Evolutionary conservation across 352 stramenopile genomes (phyloP).

Genomic region (Pythium biforme): DNA sequence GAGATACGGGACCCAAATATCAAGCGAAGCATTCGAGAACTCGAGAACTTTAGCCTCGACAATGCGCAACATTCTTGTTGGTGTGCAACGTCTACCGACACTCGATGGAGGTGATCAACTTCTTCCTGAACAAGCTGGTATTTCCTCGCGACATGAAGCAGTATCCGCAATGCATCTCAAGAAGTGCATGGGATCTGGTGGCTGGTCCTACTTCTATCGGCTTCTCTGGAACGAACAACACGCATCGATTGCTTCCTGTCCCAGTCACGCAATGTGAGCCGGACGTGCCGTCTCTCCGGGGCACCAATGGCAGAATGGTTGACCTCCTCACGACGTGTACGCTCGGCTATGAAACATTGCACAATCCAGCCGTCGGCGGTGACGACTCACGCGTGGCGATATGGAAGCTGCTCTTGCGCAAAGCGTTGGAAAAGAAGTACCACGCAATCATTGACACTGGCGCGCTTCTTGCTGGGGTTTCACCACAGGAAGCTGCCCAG

Average conservation of each 20-base stretch:
- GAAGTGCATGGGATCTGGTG: slow-evolving; percentile 84
- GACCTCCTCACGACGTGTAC: slow-evolving; percentile 54
- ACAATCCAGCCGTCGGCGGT: neutral
- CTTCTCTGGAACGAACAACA: slow-evolving; percentile 92
- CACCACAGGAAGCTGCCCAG: slow-evolving; percentile 40
- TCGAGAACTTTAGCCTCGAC: slow-evolving; percentile 72
- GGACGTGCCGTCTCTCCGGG: slow-evolving; percentile 42
- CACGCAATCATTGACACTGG: slow-evolving; percentile 86
- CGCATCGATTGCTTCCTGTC: slow-evolving; percentile 69
- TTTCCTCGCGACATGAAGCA: slow-evolving; percentile 82
- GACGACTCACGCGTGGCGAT: neutral
- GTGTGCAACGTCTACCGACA: slow-evolving; percentile 51
- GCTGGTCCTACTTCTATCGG: slow-evolving; percentile 58
- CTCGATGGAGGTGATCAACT: slow-evolving; percentile 80
- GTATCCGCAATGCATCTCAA: slow-evolving; percentile 65
- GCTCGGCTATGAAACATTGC: slow-evolving; percentile 38
- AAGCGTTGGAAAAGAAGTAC: slow-evolving; percentile 37
- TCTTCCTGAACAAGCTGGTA: slow-evolving; percentile 81
- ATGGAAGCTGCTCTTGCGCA: neutral
- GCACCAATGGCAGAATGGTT: slow-evolving; percentile 89
- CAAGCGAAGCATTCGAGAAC: slow-evolving; percentile 32
- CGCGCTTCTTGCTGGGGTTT: slow-evolving; percentile 69
- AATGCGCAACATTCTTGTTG: slow-evolving; percentile 63
- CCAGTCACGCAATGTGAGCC: slow-evolving; percentile 68
- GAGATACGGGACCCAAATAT: neutral